Evolutionary conservation across 495 filamentous ascomycete species (phyloP), one percentile per base, ranked within the genome.

Genomic region (Penicillium ochrochloron): DNA sequence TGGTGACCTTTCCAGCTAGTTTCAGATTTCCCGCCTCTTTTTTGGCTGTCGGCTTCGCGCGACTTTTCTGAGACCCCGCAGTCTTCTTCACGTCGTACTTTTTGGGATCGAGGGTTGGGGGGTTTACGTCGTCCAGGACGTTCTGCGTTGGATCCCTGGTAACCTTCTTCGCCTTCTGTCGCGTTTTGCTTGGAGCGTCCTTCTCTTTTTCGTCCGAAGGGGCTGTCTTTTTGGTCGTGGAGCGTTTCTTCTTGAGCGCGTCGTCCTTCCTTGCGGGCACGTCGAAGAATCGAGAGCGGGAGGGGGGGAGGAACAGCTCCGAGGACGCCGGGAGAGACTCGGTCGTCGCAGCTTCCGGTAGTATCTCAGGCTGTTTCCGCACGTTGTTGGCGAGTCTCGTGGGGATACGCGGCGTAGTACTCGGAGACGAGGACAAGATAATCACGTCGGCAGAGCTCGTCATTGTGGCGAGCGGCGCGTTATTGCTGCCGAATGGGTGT

Each of bases 361-460:
- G 66, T 10, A 60, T 19, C 3, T 61, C 60, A 56, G 66, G 60
- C 8, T 64, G 41, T 44, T 23, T 68, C 35, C 58, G 61, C 23
- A 63, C 23, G 51, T 65, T 62, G 41, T 62, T 55, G 11, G 60
- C 56, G 35, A 41, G 46, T 39, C 48, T 60, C 19, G 59, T 59
- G 31, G 69, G 73, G 25, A 75, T 66, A 52, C 37, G 64, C 46
- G 68, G 59, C 4, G 65, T 58, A 60, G 59, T 61, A 39, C 68
- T 73, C 27, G 82, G 80, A 8, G 81, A 80, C 27, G 81, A 84
- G 29, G 78, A 78, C 54, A 82, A 66, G 31, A 80, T 52, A 46
- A 80, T 73, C 50, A 76, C 70, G 53, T 79, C 71, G 8, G 69
- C 64, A 51, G 70, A 62, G 65, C 66, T 66, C 55, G 57, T 52